A percentile compares a stretch with the other conserved stretches of the same genome.
phyloP scores from a whole-genome alignment of 164 flowering plant species.

The Paratinospora sagittata region DNA sequence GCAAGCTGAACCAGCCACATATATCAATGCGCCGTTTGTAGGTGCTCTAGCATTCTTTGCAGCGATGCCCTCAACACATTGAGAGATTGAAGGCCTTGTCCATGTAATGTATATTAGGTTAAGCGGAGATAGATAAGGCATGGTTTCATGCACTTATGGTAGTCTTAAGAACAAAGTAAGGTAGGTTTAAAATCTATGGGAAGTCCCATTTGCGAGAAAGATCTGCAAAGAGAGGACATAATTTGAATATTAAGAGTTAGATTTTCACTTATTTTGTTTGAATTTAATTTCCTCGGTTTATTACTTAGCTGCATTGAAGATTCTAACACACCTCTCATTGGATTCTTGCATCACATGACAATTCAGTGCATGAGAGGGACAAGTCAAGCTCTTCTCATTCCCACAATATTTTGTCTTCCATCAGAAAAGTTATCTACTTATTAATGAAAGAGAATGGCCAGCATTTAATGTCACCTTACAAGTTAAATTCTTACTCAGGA shows the following conservation, averaged over 20 bases:
- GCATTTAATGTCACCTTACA: no score
- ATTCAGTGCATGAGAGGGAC: no score
- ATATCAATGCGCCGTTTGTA: slow-evolving; percentile 90
- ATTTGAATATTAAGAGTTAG: neutral
- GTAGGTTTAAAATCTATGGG: neutral
- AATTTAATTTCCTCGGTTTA: slow-evolving; percentile 18
- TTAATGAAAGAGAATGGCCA: no score
- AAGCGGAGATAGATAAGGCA: no score
- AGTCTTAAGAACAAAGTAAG: neutral
- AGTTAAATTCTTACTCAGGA: no score
- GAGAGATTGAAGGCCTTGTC: neutral
- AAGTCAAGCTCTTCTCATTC: no score
- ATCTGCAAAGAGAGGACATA: neutral
- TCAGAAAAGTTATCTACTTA: no score
- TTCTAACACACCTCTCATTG: neutral
- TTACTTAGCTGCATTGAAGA: slow-evolving; percentile 3
- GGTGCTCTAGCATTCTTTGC: slow-evolving; percentile 81
- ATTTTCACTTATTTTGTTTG: neutral
- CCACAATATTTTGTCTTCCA: no score
- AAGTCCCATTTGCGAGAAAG: neutral
- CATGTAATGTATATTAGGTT: neutral
- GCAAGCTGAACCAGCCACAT: slow-evolving; percentile 95
- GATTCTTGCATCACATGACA: no score
- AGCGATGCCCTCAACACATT: slow-evolving; percentile 8
- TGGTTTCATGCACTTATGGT: neutral